Conservation (phyloP, 176 grass and related monocot species). For the Lolium perenne region DNA sequence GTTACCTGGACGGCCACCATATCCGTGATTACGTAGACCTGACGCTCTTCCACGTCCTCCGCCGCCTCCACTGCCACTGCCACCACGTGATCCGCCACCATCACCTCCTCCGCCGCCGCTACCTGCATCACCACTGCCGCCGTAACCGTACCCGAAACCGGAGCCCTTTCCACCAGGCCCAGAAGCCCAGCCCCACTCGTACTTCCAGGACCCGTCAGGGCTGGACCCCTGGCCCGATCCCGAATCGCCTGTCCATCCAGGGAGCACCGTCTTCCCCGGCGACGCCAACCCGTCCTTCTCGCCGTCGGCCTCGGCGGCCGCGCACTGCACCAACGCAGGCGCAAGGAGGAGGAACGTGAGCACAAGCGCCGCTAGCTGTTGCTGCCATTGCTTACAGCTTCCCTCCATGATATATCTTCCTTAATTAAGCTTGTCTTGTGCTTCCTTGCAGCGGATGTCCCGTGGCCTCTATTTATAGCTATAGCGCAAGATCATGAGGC, state of each 20-base stretch:
- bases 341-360: slow-evolving; percentile 31
- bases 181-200: slow-evolving; percentile 72
- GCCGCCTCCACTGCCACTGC: neutral
- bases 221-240: slow-evolving; percentile 69
- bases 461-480: slow-evolving; percentile 50
- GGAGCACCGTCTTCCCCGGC: slow-evolving; percentile 38
- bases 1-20: slow-evolving; percentile 34
- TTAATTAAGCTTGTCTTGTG: neutral
- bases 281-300: slow-evolving; percentile 5
- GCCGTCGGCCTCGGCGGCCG: neutral
- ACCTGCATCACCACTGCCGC: slow-evolving; percentile 42
- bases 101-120: slow-evolving; percentile 51
- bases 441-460: slow-evolving; percentile 34
- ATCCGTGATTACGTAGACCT: slow-evolving; percentile 34
- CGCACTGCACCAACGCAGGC: slow-evolving; percentile 25
- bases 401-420: neutral
- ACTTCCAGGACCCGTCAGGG: slow-evolving; percentile 63
- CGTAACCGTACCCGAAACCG: slow-evolving; percentile 66
- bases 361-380: neutral
- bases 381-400: slow-evolving; percentile 10
- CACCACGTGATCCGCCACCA: neutral
- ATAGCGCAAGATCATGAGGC: slow-evolving; percentile 21
- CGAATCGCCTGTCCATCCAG: slow-evolving; percentile 61
- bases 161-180: slow-evolving; percentile 66
- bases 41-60: slow-evolving; percentile 18